Conservation (phyloP, 805 yeast species). For the Ogataea philodendri region DNA sequence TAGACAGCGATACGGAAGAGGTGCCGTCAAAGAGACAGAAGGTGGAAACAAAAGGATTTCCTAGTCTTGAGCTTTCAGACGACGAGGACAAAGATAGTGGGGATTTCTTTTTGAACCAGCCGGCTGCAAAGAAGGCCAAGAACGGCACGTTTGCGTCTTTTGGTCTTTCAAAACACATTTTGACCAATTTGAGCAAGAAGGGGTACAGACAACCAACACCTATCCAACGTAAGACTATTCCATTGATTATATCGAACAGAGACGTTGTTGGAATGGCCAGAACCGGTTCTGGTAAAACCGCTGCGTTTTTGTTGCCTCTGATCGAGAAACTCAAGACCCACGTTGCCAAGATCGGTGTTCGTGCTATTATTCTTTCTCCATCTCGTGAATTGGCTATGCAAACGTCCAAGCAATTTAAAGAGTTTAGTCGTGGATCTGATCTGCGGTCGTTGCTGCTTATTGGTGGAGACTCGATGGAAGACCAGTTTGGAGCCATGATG, state of each 20-base stretch:
- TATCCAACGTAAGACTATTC: slow-evolving; percentile 93
- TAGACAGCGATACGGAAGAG: slow-evolving; percentile 47
- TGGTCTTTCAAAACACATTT: slow-evolving; percentile 73
- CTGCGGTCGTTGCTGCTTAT: slow-evolving; percentile 77
- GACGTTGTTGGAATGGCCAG: slow-evolving; percentile 99
- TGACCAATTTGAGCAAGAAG: slow-evolving; percentile 70
- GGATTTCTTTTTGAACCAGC: slow-evolving; percentile 37
- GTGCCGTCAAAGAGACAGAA: slow-evolving; percentile 33
- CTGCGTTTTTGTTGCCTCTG: slow-evolving; percentile 91
- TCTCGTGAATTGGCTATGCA: slow-evolving; percentile 95
- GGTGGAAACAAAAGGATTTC: slow-evolving; percentile 29
- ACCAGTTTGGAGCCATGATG: slow-evolving; percentile 91
- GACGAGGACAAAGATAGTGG: slow-evolving; percentile 42
- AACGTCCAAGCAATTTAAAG: slow-evolving; percentile 84
- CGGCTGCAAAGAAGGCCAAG: slow-evolving; percentile 56
- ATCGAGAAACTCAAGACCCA: slow-evolving; percentile 81
- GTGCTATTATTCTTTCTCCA: slow-evolving; percentile 90
- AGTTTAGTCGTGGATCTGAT: slow-evolving; percentile 81
- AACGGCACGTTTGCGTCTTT: slow-evolving; percentile 86
- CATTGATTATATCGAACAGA: slow-evolving; percentile 77
- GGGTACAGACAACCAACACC: slow-evolving; percentile 98
- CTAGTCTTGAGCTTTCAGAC: slow-evolving; percentile 45
- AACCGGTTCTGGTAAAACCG: slow-evolving; percentile 98
- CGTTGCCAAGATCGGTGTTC: slow-evolving; percentile 80
- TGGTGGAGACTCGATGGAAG: slow-evolving; percentile 99